A percentile compares a stretch with the other conserved stretches of the same genome.
phyloP scores from a whole-genome alignment of 129 eudicot species.

The Centrapalus pauciflorus region DNA sequence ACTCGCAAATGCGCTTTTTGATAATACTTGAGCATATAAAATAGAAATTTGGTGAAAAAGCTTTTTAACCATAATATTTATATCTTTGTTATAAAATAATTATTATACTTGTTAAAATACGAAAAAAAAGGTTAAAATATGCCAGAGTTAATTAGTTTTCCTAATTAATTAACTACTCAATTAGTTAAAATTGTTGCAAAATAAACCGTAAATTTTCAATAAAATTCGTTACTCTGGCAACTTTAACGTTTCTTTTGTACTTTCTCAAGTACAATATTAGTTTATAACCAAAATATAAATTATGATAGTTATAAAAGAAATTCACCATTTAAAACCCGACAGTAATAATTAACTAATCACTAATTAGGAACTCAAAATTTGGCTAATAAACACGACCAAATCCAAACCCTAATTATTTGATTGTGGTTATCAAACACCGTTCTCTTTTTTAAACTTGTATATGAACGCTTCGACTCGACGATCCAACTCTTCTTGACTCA shows the following conservation, averaged over 20 bases:
- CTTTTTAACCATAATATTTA: too few relatives aligned
- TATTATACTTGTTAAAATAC: too few relatives aligned
- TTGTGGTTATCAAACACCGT: conserved; percentile 29
- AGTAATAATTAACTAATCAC: not conserved
- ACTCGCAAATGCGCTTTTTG: too few relatives aligned
- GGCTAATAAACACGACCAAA: conserved; percentile 27
- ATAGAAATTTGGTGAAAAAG: too few relatives aligned
- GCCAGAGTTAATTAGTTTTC: not conserved
- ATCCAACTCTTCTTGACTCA: conserved; percentile 49
- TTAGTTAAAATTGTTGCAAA: not conserved
- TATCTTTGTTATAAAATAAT: too few relatives aligned
- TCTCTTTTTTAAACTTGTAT: conserved; percentile 32
- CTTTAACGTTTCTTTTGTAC: not conserved
- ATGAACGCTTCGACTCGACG: conserved; percentile 69
- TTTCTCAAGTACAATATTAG: not conserved
- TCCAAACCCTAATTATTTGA: conserved; percentile 22
- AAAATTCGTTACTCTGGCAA: not conserved
- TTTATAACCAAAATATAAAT: not conserved
- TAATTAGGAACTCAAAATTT: not conserved
- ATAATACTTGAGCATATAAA: too few relatives aligned
- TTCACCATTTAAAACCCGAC: not conserved
- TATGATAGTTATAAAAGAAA: conserved; percentile 5
- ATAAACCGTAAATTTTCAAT: not conserved
- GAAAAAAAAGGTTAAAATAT: too few relatives aligned
- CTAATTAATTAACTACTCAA: too few relatives aligned